Base-by-base conservation (phyloP, 2,329 filamentous ascomycete species). In the Alternaria panax region DNA sequence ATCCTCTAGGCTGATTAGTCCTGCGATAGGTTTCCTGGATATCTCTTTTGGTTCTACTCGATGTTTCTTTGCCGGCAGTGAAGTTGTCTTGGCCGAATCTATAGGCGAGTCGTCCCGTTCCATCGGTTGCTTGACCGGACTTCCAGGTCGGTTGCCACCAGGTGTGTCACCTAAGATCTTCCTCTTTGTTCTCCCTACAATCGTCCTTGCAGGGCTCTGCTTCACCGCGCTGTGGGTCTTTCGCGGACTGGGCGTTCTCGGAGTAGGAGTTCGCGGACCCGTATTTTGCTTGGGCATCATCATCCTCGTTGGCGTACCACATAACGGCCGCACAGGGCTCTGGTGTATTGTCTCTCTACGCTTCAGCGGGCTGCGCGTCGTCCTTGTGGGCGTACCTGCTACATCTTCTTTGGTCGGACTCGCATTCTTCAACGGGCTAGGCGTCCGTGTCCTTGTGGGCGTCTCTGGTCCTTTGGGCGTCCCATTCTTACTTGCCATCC, bases 381-480 rank as follows among this genome's bases (percentile, higher is more conserved):
- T 36, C 32, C 11, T 25, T 16, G 42, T 51, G 12, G 55, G 48
- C 22, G 48, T 40, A 27, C 50, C 34, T 40, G 50, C 7, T n/a
- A 20, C 24, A 9, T 34, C 34, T 25, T 48, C 42, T 36, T 54
- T 59, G 27, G 34, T 32, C 1, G 55, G 59, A 25, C 57, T 59
- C 20, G 24, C 32, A 5, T 30, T 48, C 32, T 57, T 60, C 7
- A 57, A n/a, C 18, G 57, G 57, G 24, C 45, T 64, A 18, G 47
- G 40, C 18, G 59, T 41, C n/a, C 51, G 27, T 6, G 42, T 40
- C 40, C 36, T 41, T 5, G 38, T 45, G 20, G 46, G 30, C 24
- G 48, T 47, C 18, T 27, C 32, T 51, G n/a, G 54, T 41, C 53
- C 54, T 34, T 62, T 65, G 16, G 63, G 59, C 20, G 57, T 58